Evolutionary conservation across 2,329 filamentous ascomycete species (phyloP), one percentile per base, ranked within the genome.

Genomic region (Mycosphaerella sp.): DNA sequence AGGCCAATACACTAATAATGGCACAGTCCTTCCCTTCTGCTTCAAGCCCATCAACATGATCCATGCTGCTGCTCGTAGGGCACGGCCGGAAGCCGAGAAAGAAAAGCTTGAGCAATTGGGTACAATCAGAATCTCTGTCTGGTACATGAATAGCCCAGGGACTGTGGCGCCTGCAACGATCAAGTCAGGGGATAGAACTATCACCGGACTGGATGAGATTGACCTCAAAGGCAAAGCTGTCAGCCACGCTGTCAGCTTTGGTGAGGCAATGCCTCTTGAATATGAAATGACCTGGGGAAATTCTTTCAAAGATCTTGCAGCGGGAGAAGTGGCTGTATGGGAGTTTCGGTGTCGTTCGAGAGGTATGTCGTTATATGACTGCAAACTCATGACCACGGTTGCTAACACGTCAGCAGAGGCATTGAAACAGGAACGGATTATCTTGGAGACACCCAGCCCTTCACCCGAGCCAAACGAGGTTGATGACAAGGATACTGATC

Each of bases 191-290:
- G 26, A 50, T 29, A 31, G 31, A 9, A 43, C 38, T 26, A 50
- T 50, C 10, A 6, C 31, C 6, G 40, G 48, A 21, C 11, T 50
- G n/a, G 26, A 43, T 10, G 48, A 50, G 12, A n/a, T 50, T 10
- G 48, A 50, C 23, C 14, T 50, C 11, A 63, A 63, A 31, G 62
- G 60, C 11, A 48, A 45, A 29, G 45, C 53, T 3, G 10, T 62
- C 3, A 56, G 59, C 3, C 61, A 64, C 39, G 55, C 52, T 45
- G 50, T 58, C 10, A 39, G 26, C 4, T 34, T 34, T 11, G 41
- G 52, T 43, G 34, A 45, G 17, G 34, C 47, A 12, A 34, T 45
- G 12, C 39, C 38, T 23, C 23, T 50, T 36, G 11, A 39, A 38
- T 29, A 39, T 34, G 48, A 21, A 21, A 26, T 39, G 10, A 39